These are phyloP conservation scores for Pichia sp. DNA, from an alignment of 1,139 yeast genomes.

Conservation along the genomic window DNA sequence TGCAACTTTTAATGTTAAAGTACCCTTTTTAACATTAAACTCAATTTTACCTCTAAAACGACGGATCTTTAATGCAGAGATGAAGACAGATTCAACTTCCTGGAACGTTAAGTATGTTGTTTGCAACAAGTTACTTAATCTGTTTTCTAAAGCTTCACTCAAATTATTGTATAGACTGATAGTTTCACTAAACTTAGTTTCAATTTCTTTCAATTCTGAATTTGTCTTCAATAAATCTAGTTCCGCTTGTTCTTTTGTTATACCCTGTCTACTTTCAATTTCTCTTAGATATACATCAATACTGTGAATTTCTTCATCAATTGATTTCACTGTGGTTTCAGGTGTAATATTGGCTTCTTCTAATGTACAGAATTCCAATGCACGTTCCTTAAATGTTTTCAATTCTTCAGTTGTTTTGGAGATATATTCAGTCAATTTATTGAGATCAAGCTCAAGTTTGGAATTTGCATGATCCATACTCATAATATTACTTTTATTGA, in stretches of 20 bases:
- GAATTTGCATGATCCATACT: slow-evolving; percentile 11
- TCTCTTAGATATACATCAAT: slow-evolving; percentile 27
- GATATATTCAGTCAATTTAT: slow-evolving; percentile 28
- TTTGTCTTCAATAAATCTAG: slow-evolving; percentile 33
- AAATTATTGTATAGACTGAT: slow-evolving; percentile 28
- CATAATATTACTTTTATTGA: slow-evolving; percentile 10
- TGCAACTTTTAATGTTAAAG: slow-evolving; percentile 50
- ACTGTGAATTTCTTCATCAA: slow-evolving; percentile 30
- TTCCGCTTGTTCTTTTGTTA: slow-evolving; percentile 37
- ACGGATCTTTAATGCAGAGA: slow-evolving; percentile 54
- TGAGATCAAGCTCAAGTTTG: slow-evolving; percentile 19
- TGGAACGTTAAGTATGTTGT: slow-evolving; percentile 39
- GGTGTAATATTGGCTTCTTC: slow-evolving; percentile 30
- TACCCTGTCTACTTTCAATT: slow-evolving; percentile 37
- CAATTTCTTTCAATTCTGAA: slow-evolving; percentile 31
- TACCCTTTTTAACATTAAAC: slow-evolving; percentile 51
- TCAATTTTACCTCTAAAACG: slow-evolving; percentile 69
- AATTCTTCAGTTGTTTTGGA: slow-evolving; percentile 28
- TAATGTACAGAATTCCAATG: slow-evolving; percentile 31
- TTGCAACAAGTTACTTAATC: slow-evolving; percentile 45
- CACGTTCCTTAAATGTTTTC: slow-evolving; percentile 29
- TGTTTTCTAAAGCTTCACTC: slow-evolving; percentile 36
- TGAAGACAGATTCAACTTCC: slow-evolving; percentile 48
- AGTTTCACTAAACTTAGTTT: slow-evolving; percentile 31
- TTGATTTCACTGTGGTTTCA: slow-evolving; percentile 30